Base-by-base conservation (phyloP, 2,329 filamentous ascomycete genomes). In the Dothideomycetes sp. region DNA sequence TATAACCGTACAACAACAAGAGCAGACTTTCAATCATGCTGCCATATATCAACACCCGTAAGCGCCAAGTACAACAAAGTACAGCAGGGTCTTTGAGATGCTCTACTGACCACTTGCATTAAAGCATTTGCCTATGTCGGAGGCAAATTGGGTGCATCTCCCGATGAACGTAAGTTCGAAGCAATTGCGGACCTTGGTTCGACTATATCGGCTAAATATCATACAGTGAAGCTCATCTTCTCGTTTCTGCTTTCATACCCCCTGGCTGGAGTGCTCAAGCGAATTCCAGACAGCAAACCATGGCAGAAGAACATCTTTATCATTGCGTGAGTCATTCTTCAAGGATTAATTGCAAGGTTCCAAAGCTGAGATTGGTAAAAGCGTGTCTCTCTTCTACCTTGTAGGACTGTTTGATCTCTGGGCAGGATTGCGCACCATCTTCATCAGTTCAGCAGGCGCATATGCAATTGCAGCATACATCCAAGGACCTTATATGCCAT, bases 171-270 rank as follows among this genome's bases (percentile, higher is more conserved):
- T 80, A 64, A 51, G 69, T 46, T n/a, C n/a, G n/a, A n/a, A n/a
- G n/a, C n/a, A n/a, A 13, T 36, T 28, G 45, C 13, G 31, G 11
- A 36, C 25, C 13, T 11, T 9, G 25, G 9, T 11, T 25, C 25
- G 18, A 12, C 33, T 22, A 18, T 32, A 33, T 25, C 36, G 39
- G 28, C 13, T 22, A 55, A 43, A 56, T 36, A n/a, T 35, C 23
- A 16, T 17, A n/a, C 52, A 95, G 88, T 98, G 52, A 98, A 98
- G 62, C 82, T 96, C 52, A 82, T 95, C 53, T 80, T 80, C 58
- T 86, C 84, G 5, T 94, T 96, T 61, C 71, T 98, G 33, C 63
- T 94, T 27, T 96, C 91, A 9, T 98, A 94, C 57, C 91, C 91
- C 2, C 73, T 98, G 41, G 86, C 91, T 33, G 91, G 74, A 17